Percentiles rank a stretch among this genome's conserved stretches.
phyloP scores from a whole-genome alignment of 306 rosid species.

The Trichosanthes truncata region DNA sequence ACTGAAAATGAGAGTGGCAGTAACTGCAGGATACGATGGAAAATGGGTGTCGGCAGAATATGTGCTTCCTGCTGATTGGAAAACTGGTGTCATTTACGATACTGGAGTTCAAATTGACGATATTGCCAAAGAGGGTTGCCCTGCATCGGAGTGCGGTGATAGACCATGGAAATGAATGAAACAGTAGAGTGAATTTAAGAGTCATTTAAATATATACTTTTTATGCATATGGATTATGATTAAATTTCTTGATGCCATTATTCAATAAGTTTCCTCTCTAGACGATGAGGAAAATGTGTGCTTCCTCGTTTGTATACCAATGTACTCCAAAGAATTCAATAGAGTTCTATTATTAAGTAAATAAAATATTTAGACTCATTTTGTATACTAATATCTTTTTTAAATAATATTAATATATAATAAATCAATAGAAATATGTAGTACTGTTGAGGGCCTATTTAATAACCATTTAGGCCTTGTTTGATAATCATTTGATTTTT shows the following conservation, averaged over 20 bases:
- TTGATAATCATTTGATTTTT: too few species aligned
- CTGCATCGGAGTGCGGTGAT: neutral
- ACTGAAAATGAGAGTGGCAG: constrained; percentile 54
- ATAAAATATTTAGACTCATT: neutral
- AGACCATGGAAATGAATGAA: neutral
- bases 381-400: too few species aligned
- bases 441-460: too few species aligned
- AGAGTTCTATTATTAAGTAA: neutral
- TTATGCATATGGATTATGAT: too few species aligned
- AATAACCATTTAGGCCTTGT: too few species aligned
- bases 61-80: constrained; percentile 71
- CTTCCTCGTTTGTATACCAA: neutral
- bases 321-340: neutral
- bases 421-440: too few species aligned
- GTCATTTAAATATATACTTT: neutral
- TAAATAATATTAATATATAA: too few species aligned
- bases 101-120: constrained; percentile 56
- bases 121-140: constrained; percentile 66
- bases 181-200: neutral
- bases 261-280: neutral
- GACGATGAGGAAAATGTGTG: neutral
- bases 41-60: constrained; percentile 56
- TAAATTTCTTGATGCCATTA: neutral
- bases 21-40: constrained; percentile 65
- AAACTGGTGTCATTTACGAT: constrained; percentile 41